Base-by-base conservation (phyloP, 768 basidiomycete genomes). In the Imleria badia region DNA sequence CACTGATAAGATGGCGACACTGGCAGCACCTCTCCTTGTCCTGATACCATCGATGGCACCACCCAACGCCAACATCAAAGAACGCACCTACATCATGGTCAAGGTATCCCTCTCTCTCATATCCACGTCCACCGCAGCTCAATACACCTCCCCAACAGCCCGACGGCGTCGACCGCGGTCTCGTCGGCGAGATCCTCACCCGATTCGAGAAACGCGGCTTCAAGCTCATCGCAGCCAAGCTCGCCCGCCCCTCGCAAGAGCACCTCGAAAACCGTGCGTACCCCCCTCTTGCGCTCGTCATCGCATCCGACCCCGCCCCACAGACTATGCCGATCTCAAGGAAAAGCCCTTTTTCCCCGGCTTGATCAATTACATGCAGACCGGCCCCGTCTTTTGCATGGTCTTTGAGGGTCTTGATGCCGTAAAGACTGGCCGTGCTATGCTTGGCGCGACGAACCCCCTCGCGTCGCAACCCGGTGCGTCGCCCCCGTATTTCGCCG, bases 31-130 rank as follows among this genome's bases (percentile, higher is more conserved):
- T 45, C 12, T 14, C 15, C 48, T 51, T 54, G 34, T 23, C 30
- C 65, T 62, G 69, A 62, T 63, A 64, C 61, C 63, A 67, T 62
- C 62, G 60, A 73, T 59, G 54, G 51, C 55, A 44, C 46, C 38
- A 15, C 26, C 2, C 41, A 66, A 65, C 55, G 20, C 2, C 38
- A 66, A 65, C 55, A 74, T 75, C 71, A 66, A 61, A 49, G 94
- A 98, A 73, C 93, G 92, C 75, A 96, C 95, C 75, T 98, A 96
- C 80, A 98, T 98, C 81, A 98, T 98, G 96, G 83, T 98, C 87
- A 99, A 98, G 94, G 92, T 87, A 55, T 38, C 10, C 30, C 13
- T 19, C 5, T 12, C 26, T 20, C 1, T 19, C 3, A 4, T 3
- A 26, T 11, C 26, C 5, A 3, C n/a, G 19, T 41, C 30, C 12